A percentile compares a stretch with the other conserved stretches of the same genome.
These are phyloP conservation scores for Talaromyces atroroseus DNA, from an alignment of 2,329 filamentous ascomycete species.

Conservation along the genomic window DNA sequence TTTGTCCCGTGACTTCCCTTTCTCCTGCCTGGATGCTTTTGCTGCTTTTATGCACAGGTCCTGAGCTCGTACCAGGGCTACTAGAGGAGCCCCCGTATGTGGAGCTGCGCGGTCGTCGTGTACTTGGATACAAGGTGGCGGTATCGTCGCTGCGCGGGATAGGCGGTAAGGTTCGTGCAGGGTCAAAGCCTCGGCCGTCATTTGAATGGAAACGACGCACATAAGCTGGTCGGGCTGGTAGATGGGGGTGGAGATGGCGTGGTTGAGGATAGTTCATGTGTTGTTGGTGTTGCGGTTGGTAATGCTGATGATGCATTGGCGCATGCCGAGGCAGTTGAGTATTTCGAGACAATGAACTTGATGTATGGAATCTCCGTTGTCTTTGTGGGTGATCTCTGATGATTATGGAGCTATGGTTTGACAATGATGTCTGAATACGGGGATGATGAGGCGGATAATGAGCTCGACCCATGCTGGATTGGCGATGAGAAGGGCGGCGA, in stretches of 20 bases:
- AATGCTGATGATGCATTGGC: background rate
- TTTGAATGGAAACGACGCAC: conserved; percentile 13
- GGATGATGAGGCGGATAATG: background rate
- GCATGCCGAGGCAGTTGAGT: background rate
- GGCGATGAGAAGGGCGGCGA: background rate
- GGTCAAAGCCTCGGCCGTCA: conserved; percentile 18
- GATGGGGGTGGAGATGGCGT: background rate
- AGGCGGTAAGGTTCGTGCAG: conserved; percentile 19
- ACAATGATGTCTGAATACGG: background rate
- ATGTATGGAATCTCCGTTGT: background rate
- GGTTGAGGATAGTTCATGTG: conserved; percentile 5
- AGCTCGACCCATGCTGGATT: background rate
- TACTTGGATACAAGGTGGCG: conserved; percentile 31
- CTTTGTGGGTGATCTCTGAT: background rate
- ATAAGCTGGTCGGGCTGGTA: conserved; percentile 6
- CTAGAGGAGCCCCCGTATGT: conserved; percentile 21
- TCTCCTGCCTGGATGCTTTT: background rate
- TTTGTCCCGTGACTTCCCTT: background rate
- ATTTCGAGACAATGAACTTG: background rate
- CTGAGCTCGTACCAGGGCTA: background rate
- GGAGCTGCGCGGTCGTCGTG: conserved; percentile 29
- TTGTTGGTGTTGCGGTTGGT: background rate
- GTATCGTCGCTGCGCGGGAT: conserved; percentile 27
- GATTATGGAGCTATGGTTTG: background rate
- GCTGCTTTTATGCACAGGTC: background rate